A percentile compares a stretch with the other conserved stretches of the same genome.
These are phyloP conservation scores for Eucalyptus cloeziana DNA, from an alignment of 345 rosid genomes.

Conservation along the genomic window DNA sequence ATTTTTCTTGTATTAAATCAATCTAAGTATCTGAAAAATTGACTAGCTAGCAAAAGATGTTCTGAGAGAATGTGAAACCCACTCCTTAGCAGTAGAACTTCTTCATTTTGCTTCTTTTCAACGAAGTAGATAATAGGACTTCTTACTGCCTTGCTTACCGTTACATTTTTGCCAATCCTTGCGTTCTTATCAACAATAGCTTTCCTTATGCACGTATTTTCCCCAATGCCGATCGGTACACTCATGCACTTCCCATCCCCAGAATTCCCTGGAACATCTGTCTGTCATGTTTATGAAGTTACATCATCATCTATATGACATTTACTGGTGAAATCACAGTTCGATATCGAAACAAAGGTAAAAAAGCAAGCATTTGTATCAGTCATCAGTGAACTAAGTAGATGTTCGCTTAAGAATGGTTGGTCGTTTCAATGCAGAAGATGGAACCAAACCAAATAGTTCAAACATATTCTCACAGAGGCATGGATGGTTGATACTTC, in stretches of 20 bases:
- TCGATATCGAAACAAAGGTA: not conserved
- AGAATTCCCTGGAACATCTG: slow-evolving; percentile 6
- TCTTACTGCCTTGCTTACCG: slow-evolving; percentile 4
- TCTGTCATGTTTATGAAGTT: not conserved
- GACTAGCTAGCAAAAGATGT: not conserved
- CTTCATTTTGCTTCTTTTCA: not conserved
- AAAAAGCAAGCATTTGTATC: not conserved
- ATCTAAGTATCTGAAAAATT: not conserved
- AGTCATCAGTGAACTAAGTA: not conserved
- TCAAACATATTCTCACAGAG: not conserved
- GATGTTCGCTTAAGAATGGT: not conserved
- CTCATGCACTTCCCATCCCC: not conserved
- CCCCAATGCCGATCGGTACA: slow-evolving; percentile 59
- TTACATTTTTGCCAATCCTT: slow-evolving; percentile 63
- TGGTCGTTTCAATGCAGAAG: not conserved
- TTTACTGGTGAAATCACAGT: not conserved
- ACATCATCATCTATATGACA: not conserved
- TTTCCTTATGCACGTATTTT: slow-evolving; percentile 36
- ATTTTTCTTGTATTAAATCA: not conserved
- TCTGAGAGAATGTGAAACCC: not conserved
- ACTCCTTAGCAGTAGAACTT: not conserved
- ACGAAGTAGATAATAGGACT: not conserved
- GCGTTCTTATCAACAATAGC: slow-evolving; percentile 75
- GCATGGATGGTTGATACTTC: not conserved
- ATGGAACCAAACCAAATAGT: not conserved